Base-by-base conservation (phyloP, 331 rosid species). In the Dryas integrifolia region DNA sequence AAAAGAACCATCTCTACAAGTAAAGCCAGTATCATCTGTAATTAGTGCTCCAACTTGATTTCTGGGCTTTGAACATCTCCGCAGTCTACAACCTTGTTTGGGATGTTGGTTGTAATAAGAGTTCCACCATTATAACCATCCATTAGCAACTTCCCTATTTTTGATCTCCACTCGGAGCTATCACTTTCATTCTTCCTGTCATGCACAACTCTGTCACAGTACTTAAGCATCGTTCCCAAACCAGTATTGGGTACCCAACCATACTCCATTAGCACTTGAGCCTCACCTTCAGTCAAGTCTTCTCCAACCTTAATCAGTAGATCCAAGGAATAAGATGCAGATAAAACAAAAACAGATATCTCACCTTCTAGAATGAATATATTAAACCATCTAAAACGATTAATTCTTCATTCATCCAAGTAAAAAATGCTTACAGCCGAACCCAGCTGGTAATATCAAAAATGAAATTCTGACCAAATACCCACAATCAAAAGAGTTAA, bases 201-300 rank as follows among this genome's bases (percentile, higher is more conserved):
- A 67, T 93, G 98, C 70, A 93, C 87, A 60, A 93, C 98, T 79
- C 98, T 87, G 70, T 84, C 89, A 5, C 86, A 61, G 72, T 87
- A 93, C 82, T 91, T 91, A 55, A 93, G 96, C 97, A 93, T 87
- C 41, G 96, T 85, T 81, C 97, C 97, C 83, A 91, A 79, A 52
- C 98, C 98, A 69, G 83, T 89, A 47, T 89, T 86, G 5, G 91
- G 88, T 57, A 72, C 61, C 97, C 98, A 93, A 69, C 98, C 98
- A 63, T 89, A 93, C 72, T 78, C 92, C 81, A 60, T 61, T 58
- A 93, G 76, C 76, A 93, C 96, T 68, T 72, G 66, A 0, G 96
- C 98, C 82, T 93, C 98, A 0, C 90, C 96, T 85, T 89, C 83
- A 0, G 76, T 81, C 85, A 93, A 82, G 77, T 92, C 94, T 70